Base-by-base conservation (phyloP, 2,329 filamentous ascomycete species). In the Polytolypa hystricis region DNA sequence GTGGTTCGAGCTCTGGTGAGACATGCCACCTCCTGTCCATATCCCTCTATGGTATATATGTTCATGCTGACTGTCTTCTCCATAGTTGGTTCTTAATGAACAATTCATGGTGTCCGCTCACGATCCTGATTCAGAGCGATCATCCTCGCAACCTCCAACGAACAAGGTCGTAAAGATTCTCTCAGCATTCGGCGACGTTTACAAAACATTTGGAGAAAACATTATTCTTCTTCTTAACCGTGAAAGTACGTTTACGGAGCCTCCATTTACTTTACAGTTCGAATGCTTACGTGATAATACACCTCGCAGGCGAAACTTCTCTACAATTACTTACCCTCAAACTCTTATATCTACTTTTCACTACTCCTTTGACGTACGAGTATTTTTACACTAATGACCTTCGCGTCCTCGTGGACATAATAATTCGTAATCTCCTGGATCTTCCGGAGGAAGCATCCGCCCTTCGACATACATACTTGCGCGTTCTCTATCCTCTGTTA, bases 331-430 rank as follows among this genome's bases (percentile, higher is more conserved):
- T 98, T n/a, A 96, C 96, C 41, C 70, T 98, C 28, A 98, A 98
- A 61, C 74, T 95, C 4, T 69, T 98, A 18, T 98, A 96, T 60
- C 75, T 98, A 23, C 72, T 98, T 7, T 98, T 98, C 61, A 94
- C 87, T 4, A 96, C 85, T 7, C 77, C 77, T 39, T 75, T 81
- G 11, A 98, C 91, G 0, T 85, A 91, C 57, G 91, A 98, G 62
- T 98, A 96, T 61, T 98, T 98, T 55, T 98, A 96, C 60, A 95
- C 86, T 18, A 98, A 98, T 55, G 91, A 98, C 53, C 70, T 98
- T 19, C 83, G 85, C 40, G 91, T 98, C 4, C 73, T 98, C 11
- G 71, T 96, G 31, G 91, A 98, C 54, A 91, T 98, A 45, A 86
- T 98, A 40, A 84, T 98, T 42, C 83, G 91, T 29, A 98, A 98